Evolutionary conservation across 805 yeast species (phyloP).

Genomic region (Kuraishia ogatae): DNA sequence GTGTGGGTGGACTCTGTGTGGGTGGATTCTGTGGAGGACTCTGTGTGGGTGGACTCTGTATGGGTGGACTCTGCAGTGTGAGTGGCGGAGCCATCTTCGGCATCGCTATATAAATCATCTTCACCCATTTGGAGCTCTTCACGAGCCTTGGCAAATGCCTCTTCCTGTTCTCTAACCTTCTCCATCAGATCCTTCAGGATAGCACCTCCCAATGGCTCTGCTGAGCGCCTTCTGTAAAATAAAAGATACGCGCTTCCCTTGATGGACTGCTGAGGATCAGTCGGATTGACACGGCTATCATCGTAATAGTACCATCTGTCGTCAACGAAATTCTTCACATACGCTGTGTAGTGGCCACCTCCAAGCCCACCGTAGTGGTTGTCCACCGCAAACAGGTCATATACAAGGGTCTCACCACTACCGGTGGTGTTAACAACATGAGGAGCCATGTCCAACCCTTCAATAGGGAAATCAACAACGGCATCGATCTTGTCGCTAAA

Average conservation of each 20-base stretch:
- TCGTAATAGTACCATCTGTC: constrained; percentile 83
- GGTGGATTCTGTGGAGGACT: too few relatives aligned
- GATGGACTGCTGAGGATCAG: constrained; percentile 51
- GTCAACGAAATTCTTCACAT: constrained; percentile 71
- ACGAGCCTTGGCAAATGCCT: background rate
- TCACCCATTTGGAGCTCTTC: constrained; percentile 22
- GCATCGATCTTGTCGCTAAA: constrained; percentile 86
- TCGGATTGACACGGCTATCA: constrained; percentile 65
- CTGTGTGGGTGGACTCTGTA: too few relatives aligned
- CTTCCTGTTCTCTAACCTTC: constrained; percentile 7
- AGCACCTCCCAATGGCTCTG: constrained; percentile 37
- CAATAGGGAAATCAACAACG: constrained; percentile 80
- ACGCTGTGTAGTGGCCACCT: constrained; percentile 96
- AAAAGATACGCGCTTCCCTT: constrained; percentile 80
- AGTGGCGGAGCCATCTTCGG: constrained; percentile 3
- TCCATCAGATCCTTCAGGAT: constrained; percentile 30
- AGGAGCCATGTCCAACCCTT: constrained; percentile 64
- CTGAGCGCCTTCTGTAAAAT: constrained; percentile 60
- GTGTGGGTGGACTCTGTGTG: too few relatives aligned
- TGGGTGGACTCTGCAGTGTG: too few relatives aligned
- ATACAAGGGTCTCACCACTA: constrained; percentile 32
- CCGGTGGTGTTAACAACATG: constrained; percentile 35
- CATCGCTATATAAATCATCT: constrained; percentile 13
- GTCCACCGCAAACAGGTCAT: constrained; percentile 88
- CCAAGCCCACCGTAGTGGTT: constrained; percentile 95